phyloP scores from a whole-genome alignment of 2,329 filamentous ascomycete genomes.

The Colletotrichum aenigma region DNA sequence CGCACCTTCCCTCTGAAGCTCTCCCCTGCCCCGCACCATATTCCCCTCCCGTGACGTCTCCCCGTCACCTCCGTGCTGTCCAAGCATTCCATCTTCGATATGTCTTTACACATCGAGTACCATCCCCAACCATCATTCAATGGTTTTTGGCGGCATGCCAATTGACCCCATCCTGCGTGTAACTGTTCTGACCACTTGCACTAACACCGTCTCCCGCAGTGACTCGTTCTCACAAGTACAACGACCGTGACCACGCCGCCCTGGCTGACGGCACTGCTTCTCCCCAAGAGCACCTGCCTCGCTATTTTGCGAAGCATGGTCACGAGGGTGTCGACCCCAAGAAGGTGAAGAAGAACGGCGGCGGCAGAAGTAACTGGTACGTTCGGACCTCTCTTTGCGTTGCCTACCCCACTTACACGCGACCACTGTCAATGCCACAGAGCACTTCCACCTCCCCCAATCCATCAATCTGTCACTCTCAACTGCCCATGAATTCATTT shows the following conservation, averaged over 20 bases:
- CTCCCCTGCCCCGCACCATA: constrained; percentile 6
- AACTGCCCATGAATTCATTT: neutral
- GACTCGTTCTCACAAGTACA: constrained; percentile 97
- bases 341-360: constrained; percentile 96
- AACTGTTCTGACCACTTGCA: neutral
- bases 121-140: neutral
- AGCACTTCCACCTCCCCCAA: neutral
- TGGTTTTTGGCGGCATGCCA: neutral
- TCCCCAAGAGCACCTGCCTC: constrained; percentile 77
- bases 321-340: constrained; percentile 82
- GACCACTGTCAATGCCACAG: neutral
- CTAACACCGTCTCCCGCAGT: constrained; percentile 56
- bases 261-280: constrained; percentile 75
- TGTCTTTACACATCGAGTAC: neutral
- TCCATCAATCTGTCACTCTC: neutral
- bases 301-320: constrained; percentile 91
- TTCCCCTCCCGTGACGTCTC: constrained; percentile 1
- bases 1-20: neutral
- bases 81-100: neutral
- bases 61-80: neutral
- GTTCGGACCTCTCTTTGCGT: constrained; percentile 32
- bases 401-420: constrained; percentile 16
- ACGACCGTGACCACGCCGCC: constrained; percentile 87
- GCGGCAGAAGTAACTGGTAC: constrained; percentile 93
- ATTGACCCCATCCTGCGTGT: neutral